Conservation (phyloP, 495 filamentous ascomycete species). For the Cladorrhinum samala region DNA sequence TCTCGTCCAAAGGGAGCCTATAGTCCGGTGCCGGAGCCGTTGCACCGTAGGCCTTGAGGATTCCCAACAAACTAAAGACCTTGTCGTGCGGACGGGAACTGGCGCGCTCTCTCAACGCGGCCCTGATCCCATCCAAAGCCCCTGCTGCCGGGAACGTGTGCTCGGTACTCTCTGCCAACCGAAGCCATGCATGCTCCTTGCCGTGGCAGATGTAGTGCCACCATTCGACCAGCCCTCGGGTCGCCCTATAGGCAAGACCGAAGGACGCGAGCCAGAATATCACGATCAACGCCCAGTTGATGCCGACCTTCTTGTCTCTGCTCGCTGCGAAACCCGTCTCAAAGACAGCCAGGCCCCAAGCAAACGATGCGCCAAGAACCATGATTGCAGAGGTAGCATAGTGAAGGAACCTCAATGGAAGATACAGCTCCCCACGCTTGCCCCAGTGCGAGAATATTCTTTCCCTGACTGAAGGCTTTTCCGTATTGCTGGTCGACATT, state of each 20-base stretch:
- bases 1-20: background rate
- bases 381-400: too few relatives aligned
- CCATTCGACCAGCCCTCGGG: background rate
- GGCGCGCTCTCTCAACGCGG: constrained; percentile 5
- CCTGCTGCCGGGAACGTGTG: background rate
- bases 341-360: too few relatives aligned
- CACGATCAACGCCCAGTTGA: too few relatives aligned
- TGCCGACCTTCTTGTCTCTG: too few relatives aligned
- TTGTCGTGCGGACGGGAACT: constrained; percentile 4
- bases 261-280: background rate
- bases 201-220: background rate
- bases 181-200: background rate
- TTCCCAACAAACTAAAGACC: constrained; percentile 3
- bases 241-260: background rate
- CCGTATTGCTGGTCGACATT: too few relatives aligned
- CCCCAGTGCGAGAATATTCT: too few relatives aligned
- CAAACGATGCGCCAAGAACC: too few relatives aligned
- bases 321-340: too few relatives aligned
- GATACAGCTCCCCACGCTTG: too few relatives aligned
- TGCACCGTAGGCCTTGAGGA: constrained; percentile 3
- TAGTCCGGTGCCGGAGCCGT: constrained; percentile 5
- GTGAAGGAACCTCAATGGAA: too few relatives aligned
- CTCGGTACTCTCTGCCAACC: background rate
- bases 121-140: constrained; percentile 2
- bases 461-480: too few relatives aligned